These are phyloP conservation scores for Scorias spongiosa DNA, from an alignment of 2,329 filamentous ascomycete species.

Conservation along the genomic window DNA sequence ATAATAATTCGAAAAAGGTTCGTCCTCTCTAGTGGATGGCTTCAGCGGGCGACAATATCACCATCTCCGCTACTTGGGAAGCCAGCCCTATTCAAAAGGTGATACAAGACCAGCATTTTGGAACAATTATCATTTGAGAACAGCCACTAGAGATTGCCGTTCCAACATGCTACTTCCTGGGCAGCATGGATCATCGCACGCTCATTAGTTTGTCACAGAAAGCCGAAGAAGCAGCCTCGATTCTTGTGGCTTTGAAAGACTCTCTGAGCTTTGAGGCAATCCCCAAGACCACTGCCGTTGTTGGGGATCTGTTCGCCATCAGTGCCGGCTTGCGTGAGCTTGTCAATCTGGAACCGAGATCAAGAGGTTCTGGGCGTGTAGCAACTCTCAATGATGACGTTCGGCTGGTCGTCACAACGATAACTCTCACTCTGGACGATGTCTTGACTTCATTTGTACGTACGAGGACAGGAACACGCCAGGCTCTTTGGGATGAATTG, in stretches of 20 bases:
- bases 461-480: conserved; percentile 26
- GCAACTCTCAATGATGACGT: conserved; percentile 31
- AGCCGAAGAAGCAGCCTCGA: conserved; percentile 38
- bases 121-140: too few relatives aligned
- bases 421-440: conserved; percentile 37
- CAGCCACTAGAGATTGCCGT: too few relatives aligned
- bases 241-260: conserved; percentile 34
- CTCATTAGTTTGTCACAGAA: conserved; percentile 29
- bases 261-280: conserved; percentile 35
- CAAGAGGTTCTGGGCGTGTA: conserved; percentile 24
- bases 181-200: not conserved
- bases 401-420: conserved; percentile 31
- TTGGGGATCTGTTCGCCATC: conserved; percentile 40
- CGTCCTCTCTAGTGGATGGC: too few relatives aligned
- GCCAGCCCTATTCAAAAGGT: too few relatives aligned
- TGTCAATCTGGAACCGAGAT: conserved; percentile 27
- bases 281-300: conserved; percentile 35
- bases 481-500: conserved; percentile 37
- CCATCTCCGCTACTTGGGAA: too few relatives aligned
- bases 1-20: too few relatives aligned
- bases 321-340: conserved; percentile 35
- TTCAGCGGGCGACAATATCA: too few relatives aligned
- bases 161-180: too few relatives aligned
- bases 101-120: too few relatives aligned
- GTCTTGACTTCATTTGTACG: conserved; percentile 32